Conservation (phyloP, 106 monocot genomes). For the Agapanthus africanus region DNA sequence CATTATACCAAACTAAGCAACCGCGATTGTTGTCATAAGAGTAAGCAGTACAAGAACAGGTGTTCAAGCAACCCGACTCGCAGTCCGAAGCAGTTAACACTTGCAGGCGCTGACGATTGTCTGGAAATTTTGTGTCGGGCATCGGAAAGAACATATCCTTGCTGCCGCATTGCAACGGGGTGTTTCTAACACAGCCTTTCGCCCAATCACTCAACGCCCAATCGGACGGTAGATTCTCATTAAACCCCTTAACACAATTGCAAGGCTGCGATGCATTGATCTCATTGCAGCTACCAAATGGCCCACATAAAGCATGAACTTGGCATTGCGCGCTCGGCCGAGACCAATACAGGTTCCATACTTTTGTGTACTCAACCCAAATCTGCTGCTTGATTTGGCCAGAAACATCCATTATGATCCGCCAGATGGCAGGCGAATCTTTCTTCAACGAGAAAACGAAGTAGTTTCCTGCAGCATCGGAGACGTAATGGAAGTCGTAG, state of each 20-base stretch:
- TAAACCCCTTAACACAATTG: slow-evolving; percentile 32
- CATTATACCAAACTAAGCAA: slow-evolving; percentile 17
- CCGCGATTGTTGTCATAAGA: background rate
- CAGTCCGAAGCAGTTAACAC: slow-evolving; percentile 7
- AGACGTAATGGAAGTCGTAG: slow-evolving; percentile 14
- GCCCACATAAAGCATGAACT: slow-evolving; percentile 31
- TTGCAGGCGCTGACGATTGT: background rate
- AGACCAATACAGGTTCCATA: background rate
- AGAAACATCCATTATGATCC: slow-evolving; percentile 36
- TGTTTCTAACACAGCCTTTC: slow-evolving; percentile 17
- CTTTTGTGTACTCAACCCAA: slow-evolving; percentile 15
- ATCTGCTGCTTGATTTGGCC: slow-evolving; percentile 32
- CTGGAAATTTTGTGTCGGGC: slow-evolving; percentile 9
- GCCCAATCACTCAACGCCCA: slow-evolving; percentile 11
- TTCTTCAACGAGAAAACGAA: slow-evolving; percentile 28
- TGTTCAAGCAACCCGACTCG: slow-evolving; percentile 17
- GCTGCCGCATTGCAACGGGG: background rate
- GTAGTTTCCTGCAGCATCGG: slow-evolving; percentile 21
- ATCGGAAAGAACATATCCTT: slow-evolving; percentile 17
- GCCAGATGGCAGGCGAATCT: slow-evolving; percentile 15
- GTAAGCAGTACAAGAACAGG: slow-evolving; percentile 32
- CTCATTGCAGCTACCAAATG: slow-evolving; percentile 27
- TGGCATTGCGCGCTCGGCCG: slow-evolving; percentile 30
- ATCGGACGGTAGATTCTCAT: slow-evolving; percentile 10
- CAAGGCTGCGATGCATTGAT: slow-evolving; percentile 13